phyloP scores from a whole-genome alignment of 148 eudicot genomes.

The Hydrangea macrophylla region DNA sequence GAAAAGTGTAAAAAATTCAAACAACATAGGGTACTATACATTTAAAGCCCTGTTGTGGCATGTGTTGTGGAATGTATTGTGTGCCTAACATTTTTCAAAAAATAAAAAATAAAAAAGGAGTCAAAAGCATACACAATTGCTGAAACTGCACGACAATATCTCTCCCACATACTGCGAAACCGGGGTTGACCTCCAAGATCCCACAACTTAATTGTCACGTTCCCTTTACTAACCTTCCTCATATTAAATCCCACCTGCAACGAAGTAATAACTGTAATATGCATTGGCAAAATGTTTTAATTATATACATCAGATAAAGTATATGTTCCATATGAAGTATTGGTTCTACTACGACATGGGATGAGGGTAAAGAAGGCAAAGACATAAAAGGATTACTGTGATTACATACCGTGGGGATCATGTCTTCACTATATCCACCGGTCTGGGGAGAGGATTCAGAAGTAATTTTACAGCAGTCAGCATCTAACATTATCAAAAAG shows the following conservation, averaged over 20 bases:
- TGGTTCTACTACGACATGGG: not conserved
- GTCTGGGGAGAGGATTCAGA: conserved; percentile 22
- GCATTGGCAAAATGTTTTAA: not conserved
- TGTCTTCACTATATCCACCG: conserved; percentile 54
- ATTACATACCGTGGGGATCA: conserved; percentile 54
- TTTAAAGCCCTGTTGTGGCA: too few relatives aligned
- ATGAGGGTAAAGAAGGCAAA: not conserved
- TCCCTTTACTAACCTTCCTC: conserved; percentile 95
- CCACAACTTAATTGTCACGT: conserved; percentile 97
- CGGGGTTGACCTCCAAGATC: conserved; percentile 99
- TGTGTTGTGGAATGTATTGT: too few relatives aligned
- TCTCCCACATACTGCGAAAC: conserved; percentile 99
- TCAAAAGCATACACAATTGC: conserved; percentile 57
- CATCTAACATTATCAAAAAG: conserved; percentile 2
- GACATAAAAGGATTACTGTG: conserved; percentile 2
- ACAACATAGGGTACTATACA: too few relatives aligned
- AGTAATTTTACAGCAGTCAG: conserved; percentile 4
- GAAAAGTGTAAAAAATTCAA: too few relatives aligned
- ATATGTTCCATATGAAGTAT: not conserved
- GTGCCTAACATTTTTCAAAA: too few relatives aligned
- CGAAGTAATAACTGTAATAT: not conserved
- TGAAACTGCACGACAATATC: conserved; percentile 99
- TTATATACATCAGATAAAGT: too few relatives aligned
- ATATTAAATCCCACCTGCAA: conserved; percentile 94
- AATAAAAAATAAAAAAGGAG: not conserved